phyloP scores from a whole-genome alignment of 176 grass and related monocot species.

The Carex parvula region DNA sequence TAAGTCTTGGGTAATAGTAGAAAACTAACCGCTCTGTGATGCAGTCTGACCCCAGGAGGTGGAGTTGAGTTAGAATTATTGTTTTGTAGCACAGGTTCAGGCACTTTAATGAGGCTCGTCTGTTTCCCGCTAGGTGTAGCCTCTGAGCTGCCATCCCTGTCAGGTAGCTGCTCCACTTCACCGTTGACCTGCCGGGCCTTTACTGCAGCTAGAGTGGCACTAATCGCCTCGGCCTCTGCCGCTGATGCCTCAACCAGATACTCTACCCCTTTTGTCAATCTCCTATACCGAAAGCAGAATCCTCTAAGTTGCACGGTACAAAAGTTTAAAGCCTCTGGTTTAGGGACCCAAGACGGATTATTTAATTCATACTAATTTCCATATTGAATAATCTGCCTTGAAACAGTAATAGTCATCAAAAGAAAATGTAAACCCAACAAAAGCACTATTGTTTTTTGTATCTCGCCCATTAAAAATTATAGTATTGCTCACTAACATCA shows the following conservation, averaged over 20 bases:
- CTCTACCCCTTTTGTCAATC: constrained; percentile 88
- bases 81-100: constrained; percentile 47
- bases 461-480: neutral
- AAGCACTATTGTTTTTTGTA: neutral
- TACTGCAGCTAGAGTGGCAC: constrained; percentile 81
- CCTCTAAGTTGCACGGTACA: constrained; percentile 24
- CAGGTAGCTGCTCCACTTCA: constrained; percentile 61
- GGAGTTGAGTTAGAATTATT: constrained; percentile 38
- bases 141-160: constrained; percentile 53
- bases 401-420: neutral
- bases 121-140: constrained; percentile 52
- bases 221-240: constrained; percentile 88
- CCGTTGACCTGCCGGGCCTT: constrained; percentile 84
- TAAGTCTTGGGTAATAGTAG: neutral
- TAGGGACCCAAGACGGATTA: neutral
- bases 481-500: neutral
- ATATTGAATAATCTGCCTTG: neutral
- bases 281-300: constrained; percentile 40
- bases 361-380: neutral
- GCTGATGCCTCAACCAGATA: constrained; percentile 89
- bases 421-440: neutral
- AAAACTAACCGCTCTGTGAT: constrained; percentile 95
- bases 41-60: constrained; percentile 81
- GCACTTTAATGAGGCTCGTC: constrained; percentile 68
- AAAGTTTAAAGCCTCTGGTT: neutral